These are phyloP conservation scores for Botrytis squamosa DNA, from an alignment of 2,329 filamentous ascomycete genomes.

Conservation along the genomic window DNA sequence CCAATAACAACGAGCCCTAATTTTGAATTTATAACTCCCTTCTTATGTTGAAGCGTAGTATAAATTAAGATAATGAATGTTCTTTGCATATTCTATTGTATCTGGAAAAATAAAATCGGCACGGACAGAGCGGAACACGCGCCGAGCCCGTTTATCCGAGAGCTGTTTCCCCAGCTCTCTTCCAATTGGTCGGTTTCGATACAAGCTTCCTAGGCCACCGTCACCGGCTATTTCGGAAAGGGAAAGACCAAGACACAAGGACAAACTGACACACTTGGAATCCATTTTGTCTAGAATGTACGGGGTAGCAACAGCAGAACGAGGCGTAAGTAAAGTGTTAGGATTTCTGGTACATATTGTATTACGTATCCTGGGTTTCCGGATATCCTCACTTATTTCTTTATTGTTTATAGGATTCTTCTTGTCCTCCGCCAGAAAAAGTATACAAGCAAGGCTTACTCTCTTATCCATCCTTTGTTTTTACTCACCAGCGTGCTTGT, in stretches of 20 bases:
- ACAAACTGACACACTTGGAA: background rate
- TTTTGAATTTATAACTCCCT: background rate
- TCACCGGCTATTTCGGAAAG: background rate
- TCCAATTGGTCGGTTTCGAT: background rate
- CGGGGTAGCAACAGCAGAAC: background rate
- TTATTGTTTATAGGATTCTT: background rate
- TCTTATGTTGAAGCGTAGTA: background rate
- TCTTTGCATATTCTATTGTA: background rate
- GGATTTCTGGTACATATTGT: background rate
- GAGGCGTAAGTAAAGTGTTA: background rate
- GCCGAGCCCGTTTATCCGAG: constrained; percentile 8
- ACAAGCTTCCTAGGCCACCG: background rate
- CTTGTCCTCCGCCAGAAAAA: background rate
- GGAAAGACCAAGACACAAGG: background rate
- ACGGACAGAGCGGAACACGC: background rate
- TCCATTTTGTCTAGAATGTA: background rate
- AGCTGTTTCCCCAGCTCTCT: background rate
- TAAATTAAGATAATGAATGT: background rate
- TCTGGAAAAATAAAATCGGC: background rate
- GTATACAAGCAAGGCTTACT: background rate
- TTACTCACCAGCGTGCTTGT: background rate
- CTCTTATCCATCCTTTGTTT: background rate
- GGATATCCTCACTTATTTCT: background rate
- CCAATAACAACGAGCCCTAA: background rate
- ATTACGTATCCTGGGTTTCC: background rate